Base-by-base conservation (phyloP, 116 monocot genomes). In the Posidonia oceanica region DNA sequence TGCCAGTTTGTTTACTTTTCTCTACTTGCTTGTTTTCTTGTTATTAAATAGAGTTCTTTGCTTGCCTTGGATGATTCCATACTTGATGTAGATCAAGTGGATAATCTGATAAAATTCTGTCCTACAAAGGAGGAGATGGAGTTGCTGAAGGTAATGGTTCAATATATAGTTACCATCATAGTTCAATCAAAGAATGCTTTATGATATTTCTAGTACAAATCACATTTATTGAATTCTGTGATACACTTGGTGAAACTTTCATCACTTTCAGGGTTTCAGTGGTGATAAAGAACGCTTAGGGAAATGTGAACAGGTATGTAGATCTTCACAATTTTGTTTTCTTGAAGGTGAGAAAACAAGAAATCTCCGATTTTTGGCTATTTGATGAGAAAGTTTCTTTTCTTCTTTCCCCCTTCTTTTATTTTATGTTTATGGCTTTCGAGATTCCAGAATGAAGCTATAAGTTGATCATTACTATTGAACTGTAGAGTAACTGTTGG, bases 61-160 rank as follows among this genome's bases (percentile, higher is more conserved):
- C 88, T 95, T 79, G 61, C 91, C 16, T 75, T 88, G 52, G 91
- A 87, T 76, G 83, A 88, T 74, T 83, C 85, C 63, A 64, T 88
- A 60, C 71, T 95, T 69, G 88, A 95, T 71, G 75, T 72, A 62
- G 94, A 95, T 76, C 88, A 91, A 72, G 80, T 95, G 29, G 94
- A 88, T 22, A 95, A 90, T 71, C 84, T 91, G 58, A 87, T 85
- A 67, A 91, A 91, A 69, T 84, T 84, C 63, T 87, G 87, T 63
- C 91, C 94, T 59, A 86, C 91, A 39, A 94, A 88, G 38, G 94
- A 94, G 44, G 94, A 94, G 79, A 88, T 91, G 72, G 94, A 94
- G 15, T 76, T 86, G n/a, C 74, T 94, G 14, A 91, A 88, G 87
- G 93, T 89, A 72, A 52, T 6, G 11, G 15, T n/a, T 29, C 29